Conservation (phyloP, 2,329 filamentous ascomycete species). For the Fusarium mexicanum region DNA sequence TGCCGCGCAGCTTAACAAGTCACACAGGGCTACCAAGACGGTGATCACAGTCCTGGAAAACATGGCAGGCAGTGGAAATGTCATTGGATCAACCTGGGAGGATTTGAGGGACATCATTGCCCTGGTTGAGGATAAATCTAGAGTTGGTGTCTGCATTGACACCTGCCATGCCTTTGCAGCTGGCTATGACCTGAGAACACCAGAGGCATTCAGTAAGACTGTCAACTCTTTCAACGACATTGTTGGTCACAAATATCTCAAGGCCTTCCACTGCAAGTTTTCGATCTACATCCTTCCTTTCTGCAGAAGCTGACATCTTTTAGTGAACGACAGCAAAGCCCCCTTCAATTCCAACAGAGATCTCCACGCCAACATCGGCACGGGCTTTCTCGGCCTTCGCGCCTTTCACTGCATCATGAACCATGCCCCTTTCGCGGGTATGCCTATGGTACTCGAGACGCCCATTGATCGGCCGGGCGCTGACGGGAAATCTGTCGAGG, state of each 20-base stretch:
- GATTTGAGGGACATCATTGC: constrained; percentile 88
- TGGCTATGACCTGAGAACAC: constrained; percentile 86
- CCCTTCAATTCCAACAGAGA: constrained; percentile 85
- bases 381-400: constrained; percentile 88
- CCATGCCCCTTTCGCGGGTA: constrained; percentile 74
- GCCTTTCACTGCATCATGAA: constrained; percentile 95
- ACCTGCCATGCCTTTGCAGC: constrained; percentile 97
- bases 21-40: constrained; percentile 77
- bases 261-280: constrained; percentile 74
- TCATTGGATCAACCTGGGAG: constrained; percentile 85
- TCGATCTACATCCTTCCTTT: background rate
- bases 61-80: constrained; percentile 91
- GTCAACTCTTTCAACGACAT: constrained; percentile 79
- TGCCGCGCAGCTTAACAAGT: constrained; percentile 81
- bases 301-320: background rate
- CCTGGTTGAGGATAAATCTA: constrained; percentile 79
- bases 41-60: constrained; percentile 93
- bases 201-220: constrained; percentile 76
- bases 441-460: constrained; percentile 97
- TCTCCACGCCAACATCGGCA: constrained; percentile 95
- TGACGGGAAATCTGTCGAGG: constrained; percentile 75
- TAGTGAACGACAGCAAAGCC: constrained; percentile 93
- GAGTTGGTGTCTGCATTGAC: constrained; percentile 94
- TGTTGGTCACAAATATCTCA: constrained; percentile 82
- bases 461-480: constrained; percentile 79